Evolutionary conservation across 257 asterid genomes (phyloP), one percentile per base, ranked within the genome.

Genomic region (Verbascum thapsus): DNA sequence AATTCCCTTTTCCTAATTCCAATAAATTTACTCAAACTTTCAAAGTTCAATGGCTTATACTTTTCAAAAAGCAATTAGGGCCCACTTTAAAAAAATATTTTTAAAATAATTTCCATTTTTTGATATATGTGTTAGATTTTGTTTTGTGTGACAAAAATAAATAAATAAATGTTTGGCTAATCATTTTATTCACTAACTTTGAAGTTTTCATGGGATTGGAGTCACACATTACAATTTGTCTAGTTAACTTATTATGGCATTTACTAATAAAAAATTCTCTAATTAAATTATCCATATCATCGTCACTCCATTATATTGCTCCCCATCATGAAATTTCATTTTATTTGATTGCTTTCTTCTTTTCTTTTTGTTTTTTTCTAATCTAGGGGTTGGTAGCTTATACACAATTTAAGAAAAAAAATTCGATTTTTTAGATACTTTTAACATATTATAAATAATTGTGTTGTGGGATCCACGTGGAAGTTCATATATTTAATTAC

Each of bases 1-100:
- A 53, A 70, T 72, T 73, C 77, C 83, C 84, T 80, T 80, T 80
- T 68, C 58, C 81, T 68, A 74, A 75, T 73, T 80, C 83, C 84
- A 80, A 80, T 45, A 43, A 76, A 16, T 48, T 19, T 35, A 35
- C 64, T 51, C 62, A 30, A 23, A 72, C 71, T 70, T 71, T 73
- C 70, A 76, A 68, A 49, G 64, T 65, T 41, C 32, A 20, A 38
- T 23, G 58, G 39, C 38, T 65, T 57, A 23, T 64, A 53, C 81
- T 66, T 80, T 80, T 42, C 67, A 62, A 61, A 80, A 73, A 80
- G 77, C 68, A 74, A 64, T 6, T 54, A 69, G 41, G 73, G 66
- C 72, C 88, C 76, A 44, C 68, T n/a, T 26, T 26, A 26, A 26
- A 26, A 5, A 26, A n/a, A n/a, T n/a, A n/a, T n/a, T n/a, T 26